These are phyloP conservation scores for Ascochyta clinopodiicola DNA, from an alignment of 2,329 filamentous ascomycete species.

Conservation along the genomic window DNA sequence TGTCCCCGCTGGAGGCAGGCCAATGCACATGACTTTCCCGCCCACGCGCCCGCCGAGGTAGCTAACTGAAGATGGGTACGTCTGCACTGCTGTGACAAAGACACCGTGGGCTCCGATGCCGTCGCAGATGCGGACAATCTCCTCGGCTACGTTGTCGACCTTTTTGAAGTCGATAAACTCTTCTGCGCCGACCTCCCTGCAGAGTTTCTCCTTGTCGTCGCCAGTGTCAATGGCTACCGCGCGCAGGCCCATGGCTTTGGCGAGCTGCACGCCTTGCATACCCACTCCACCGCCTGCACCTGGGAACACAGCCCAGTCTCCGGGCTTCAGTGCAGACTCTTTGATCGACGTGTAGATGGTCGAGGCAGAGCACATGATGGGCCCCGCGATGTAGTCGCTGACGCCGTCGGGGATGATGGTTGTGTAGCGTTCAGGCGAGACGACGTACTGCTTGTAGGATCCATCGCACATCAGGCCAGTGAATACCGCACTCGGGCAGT, in stretches of 20 bases:
- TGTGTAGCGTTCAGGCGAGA: constrained; percentile 62
- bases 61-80: constrained; percentile 37
- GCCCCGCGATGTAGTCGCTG: constrained; percentile 62
- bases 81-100: constrained; percentile 47
- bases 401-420: constrained; percentile 63
- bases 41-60: constrained; percentile 56
- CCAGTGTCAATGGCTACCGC: constrained; percentile 48
- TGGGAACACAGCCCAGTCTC: constrained; percentile 63
- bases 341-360: constrained; percentile 65
- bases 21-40: constrained; percentile 61
- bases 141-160: constrained; percentile 39
- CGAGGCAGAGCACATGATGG: constrained; percentile 66
- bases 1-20: constrained; percentile 45
- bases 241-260: constrained; percentile 49
- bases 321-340: constrained; percentile 57
- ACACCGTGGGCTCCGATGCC: constrained; percentile 50
- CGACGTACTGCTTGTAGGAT: constrained; percentile 66
- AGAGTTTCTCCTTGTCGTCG: constrained; percentile 45
- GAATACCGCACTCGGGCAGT: constrained; percentile 47
- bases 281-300: constrained; percentile 64
- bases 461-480: constrained; percentile 49
- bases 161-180: constrained; percentile 49
- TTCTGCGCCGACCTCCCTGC: constrained; percentile 44
- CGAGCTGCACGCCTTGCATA: constrained; percentile 61
- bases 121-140: constrained; percentile 43